A percentile compares a stretch with the other conserved stretches of the same genome.
Evolutionary conservation across 371 early-diverging fungal species (phyloP).

Genomic region (Cladochytrium tenue): DNA sequence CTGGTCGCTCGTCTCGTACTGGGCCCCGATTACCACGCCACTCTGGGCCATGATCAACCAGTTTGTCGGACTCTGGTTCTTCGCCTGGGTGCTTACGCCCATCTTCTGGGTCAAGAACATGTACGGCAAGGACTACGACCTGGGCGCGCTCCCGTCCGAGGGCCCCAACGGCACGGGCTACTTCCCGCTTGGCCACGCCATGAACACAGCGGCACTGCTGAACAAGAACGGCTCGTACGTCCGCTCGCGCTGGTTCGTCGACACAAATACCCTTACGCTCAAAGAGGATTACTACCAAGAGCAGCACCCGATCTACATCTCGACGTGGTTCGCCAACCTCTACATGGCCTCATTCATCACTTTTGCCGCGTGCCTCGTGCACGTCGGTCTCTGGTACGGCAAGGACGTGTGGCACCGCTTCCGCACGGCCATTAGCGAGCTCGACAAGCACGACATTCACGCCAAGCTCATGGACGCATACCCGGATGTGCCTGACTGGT

Average conservation of each 20-base stretch:
- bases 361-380: slow-evolving; percentile 21
- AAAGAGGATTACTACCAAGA: slow-evolving; percentile 47
- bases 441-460: slow-evolving; percentile 26
- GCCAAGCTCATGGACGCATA: slow-evolving; percentile 35
- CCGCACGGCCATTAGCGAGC: slow-evolving; percentile 13
- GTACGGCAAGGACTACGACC: slow-evolving; percentile 18
- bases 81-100: slow-evolving; percentile 20
- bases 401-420: slow-evolving; percentile 19
- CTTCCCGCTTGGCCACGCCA: slow-evolving; percentile 23
- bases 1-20: slow-evolving; percentile 37
- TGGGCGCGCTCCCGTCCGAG: slow-evolving; percentile 15
- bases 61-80: slow-evolving; percentile 5
- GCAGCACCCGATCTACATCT: slow-evolving; percentile 74
- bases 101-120: slow-evolving; percentile 14
- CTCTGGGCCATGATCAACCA: slow-evolving; percentile 24
- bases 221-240: slow-evolving; percentile 11
- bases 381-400: slow-evolving; percentile 39
- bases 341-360: slow-evolving; percentile 14
- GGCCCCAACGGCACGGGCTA: slow-evolving; percentile 28
- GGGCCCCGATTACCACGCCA: slow-evolving; percentile 34
- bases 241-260: slow-evolving; percentile 10
- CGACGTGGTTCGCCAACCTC: slow-evolving; percentile 68
- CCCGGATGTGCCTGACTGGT: slow-evolving; percentile 39
- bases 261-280: slow-evolving; percentile 7
- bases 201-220: slow-evolving; percentile 20